phyloP scores from a whole-genome alignment of 129 eudicot species.

The Chrysanthemum seticuspe region DNA sequence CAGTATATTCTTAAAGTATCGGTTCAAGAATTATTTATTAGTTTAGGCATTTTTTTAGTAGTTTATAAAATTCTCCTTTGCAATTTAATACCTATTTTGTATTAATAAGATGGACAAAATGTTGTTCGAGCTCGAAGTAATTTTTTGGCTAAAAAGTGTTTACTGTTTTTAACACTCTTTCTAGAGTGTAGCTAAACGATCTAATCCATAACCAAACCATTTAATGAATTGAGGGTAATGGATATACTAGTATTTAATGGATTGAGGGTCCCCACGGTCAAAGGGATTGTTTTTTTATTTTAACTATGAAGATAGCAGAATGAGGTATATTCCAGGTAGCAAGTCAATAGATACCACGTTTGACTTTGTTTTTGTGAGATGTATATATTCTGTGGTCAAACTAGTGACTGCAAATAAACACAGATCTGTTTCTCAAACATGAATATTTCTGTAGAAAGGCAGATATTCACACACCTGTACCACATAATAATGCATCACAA shows the following conservation, averaged over 20 bases:
- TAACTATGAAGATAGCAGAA: neutral
- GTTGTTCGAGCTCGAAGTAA: neutral
- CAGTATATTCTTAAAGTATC: slow-evolving; percentile 12
- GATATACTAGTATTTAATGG: neutral
- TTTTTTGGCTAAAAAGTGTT: slow-evolving; percentile 1
- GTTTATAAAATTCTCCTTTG: neutral
- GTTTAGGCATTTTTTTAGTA: slow-evolving; percentile 7
- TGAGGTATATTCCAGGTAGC: slow-evolving; percentile 11
- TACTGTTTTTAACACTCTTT: neutral
- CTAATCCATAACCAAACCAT: neutral
- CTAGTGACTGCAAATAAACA: slow-evolving; percentile 1
- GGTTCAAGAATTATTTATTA: neutral
- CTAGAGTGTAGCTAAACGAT: neutral
- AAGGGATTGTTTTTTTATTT: neutral
- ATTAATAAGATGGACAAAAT: neutral
- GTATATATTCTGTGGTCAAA: neutral
- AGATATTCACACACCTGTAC: too few relatives aligned
- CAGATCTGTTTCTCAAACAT: neutral
- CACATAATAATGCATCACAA: neutral
- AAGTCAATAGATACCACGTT: slow-evolving; percentile 12
- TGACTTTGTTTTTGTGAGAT: slow-evolving; percentile 10
- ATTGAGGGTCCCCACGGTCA: neutral
- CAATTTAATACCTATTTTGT: neutral
- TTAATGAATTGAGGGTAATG: neutral
- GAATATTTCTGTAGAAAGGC: too few relatives aligned